phyloP scores from a whole-genome alignment of 2,329 filamentous ascomycete genomes.

The Fulvia fulva region DNA sequence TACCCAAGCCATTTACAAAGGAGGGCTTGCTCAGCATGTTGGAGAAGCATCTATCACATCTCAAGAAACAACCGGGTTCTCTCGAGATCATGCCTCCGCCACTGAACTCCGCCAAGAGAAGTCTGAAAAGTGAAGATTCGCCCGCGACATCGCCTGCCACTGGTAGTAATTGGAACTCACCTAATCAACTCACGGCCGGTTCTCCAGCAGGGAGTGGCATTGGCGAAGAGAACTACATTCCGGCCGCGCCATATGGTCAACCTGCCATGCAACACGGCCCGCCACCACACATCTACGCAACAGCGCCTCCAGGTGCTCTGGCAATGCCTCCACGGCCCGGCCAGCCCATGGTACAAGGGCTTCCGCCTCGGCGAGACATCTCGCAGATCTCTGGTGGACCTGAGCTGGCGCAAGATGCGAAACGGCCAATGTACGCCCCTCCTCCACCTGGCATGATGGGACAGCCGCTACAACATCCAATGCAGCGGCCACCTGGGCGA shows the following conservation, averaged over 20 bases:
- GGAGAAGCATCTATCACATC: constrained; percentile 80
- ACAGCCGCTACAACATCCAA: constrained; percentile 33
- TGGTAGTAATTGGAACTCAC: constrained; percentile 61
- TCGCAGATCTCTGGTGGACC: constrained; percentile 57
- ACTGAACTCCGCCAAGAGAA: constrained; percentile 51
- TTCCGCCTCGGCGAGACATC: constrained; percentile 54
- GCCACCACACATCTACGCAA: constrained; percentile 32
- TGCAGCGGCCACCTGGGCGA: constrained; percentile 18
- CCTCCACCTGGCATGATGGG: constrained; percentile 33
- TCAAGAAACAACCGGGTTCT: constrained; percentile 57
- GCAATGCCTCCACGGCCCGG: constrained; percentile 26
- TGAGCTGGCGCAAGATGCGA: constrained; percentile 48
- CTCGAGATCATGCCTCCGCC: constrained; percentile 49
- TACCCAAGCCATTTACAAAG: constrained; percentile 94
- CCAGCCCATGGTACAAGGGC: constrained; percentile 26
- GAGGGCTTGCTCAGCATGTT: constrained; percentile 75
- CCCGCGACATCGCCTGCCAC: constrained; percentile 59
- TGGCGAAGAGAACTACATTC: constrained; percentile 44
- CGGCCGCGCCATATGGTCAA: constrained; percentile 42
- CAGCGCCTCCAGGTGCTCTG: constrained; percentile 39
- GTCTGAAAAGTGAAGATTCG: constrained; percentile 60
- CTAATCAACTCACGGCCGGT: constrained; percentile 55
- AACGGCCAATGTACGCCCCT: constrained; percentile 54
- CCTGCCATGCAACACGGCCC: constrained; percentile 11
- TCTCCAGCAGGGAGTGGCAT: constrained; percentile 50